A percentile compares a stretch with the other conserved stretches of the same genome.
Conservation (phyloP, 305 asterid genomes). For the Ilex paraguariensis region DNA sequence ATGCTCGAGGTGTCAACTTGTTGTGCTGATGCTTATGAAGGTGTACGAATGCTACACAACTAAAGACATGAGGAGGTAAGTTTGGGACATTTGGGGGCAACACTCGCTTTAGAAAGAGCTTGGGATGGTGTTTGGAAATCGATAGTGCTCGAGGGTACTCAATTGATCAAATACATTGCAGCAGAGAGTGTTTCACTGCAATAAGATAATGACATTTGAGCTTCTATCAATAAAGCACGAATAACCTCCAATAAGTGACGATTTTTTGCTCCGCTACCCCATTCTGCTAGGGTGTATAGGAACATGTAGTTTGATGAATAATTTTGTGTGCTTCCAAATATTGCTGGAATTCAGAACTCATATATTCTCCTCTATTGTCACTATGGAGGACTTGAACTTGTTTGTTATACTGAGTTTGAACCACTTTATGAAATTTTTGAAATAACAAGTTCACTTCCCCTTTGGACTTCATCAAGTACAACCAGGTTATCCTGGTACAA, state of each 20-base stretch:
- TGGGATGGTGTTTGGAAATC: constrained; percentile 4
- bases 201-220: constrained; percentile 1
- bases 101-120: not conserved
- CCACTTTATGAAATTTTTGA: not conserved
- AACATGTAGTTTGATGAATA: constrained; percentile 7
- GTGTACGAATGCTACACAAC: constrained; percentile 13
- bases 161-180: constrained; percentile 3
- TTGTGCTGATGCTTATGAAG: constrained; percentile 2
- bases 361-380: not conserved
- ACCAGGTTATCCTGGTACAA: not conserved
- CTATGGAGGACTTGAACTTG: not conserved
- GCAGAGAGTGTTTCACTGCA: constrained; percentile 6
- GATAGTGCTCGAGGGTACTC: not conserved
- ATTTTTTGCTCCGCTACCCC: constrained; percentile 6
- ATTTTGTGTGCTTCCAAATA: constrained; percentile 5
- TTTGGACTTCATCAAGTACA: not conserved
- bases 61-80: constrained; percentile 4
- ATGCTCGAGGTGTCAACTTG: constrained; percentile 6
- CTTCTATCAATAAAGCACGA: not conserved
- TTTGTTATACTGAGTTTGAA: not conserved
- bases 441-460: not conserved
- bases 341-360: not conserved
- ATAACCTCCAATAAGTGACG: constrained; percentile 5
- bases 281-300: constrained; percentile 3
- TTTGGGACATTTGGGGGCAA: not conserved